A percentile compares a stretch with the other conserved stretches of the same genome.
These are phyloP conservation scores for Poa annua DNA, from an alignment of 176 grass and related monocot species.

Conservation along the genomic window DNA sequence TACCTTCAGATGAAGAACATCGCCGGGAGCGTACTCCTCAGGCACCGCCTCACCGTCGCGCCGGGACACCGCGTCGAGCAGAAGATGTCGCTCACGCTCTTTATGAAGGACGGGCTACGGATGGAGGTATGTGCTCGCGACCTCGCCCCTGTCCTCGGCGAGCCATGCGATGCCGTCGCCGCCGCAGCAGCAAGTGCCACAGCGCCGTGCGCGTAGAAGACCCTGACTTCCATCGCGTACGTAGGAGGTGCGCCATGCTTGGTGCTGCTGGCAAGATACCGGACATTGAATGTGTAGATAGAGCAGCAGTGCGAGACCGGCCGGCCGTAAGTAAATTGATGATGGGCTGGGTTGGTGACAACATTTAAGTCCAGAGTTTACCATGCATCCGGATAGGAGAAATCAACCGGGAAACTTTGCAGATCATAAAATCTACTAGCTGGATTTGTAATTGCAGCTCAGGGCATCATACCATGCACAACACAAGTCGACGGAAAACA, in stretches of 20 bases:
- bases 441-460: constrained; percentile 28
- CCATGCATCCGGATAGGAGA: constrained; percentile 29
- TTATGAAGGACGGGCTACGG: constrained; percentile 90
- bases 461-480: not conserved
- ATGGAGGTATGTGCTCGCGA: constrained; percentile 77
- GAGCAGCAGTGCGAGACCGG: constrained; percentile 39
- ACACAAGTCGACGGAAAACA: not conserved
- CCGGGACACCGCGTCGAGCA: constrained; percentile 85
- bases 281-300: constrained; percentile 56
- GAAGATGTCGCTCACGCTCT: constrained; percentile 99
- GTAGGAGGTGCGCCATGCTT: constrained; percentile 37
- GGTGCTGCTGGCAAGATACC: constrained; percentile 25
- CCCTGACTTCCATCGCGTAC: not conserved
- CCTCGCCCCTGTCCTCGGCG: constrained; percentile 51
- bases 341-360: constrained; percentile 41
- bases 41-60: constrained; percentile 70
- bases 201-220: constrained; percentile 56
- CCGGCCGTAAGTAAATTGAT: constrained; percentile 46
- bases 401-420: constrained; percentile 22
- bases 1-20: constrained; percentile 99
- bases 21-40: constrained; percentile 78
- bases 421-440: constrained; percentile 40
- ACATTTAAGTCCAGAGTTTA: constrained; percentile 51
- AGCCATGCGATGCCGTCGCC: not conserved
- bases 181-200: constrained; percentile 24